These are phyloP conservation scores for Pleurotus tuoliensis DNA, from an alignment of 768 basidiomycete species.

Conservation along the genomic window DNA sequence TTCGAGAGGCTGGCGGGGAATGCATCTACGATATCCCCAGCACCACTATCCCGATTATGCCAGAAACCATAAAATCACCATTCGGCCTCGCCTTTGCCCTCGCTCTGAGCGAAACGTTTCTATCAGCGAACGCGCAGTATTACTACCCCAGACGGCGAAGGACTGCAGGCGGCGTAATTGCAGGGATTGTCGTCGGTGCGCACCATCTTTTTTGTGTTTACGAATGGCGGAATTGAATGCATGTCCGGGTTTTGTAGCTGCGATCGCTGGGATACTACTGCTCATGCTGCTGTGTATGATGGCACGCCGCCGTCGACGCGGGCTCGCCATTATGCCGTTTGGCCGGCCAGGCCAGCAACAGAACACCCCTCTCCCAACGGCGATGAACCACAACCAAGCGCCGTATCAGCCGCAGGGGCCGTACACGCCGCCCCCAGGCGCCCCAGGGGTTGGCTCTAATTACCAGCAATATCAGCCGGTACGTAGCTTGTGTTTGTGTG, in stretches of 20 bases:
- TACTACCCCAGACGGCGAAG: not conserved
- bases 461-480: no score
- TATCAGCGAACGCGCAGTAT: not conserved
- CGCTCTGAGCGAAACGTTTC: not conserved
- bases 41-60: no score
- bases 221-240: no score
- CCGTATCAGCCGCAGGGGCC: no score
- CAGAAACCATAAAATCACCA: not conserved
- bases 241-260: no score
- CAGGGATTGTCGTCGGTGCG: not conserved
- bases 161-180: not conserved
- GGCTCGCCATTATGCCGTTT: not conserved
- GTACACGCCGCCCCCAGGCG: no score
- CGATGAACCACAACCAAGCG: not conserved
- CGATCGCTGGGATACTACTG: not conserved
- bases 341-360: not conserved
- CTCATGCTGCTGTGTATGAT: not conserved
- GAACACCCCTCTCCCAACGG: not conserved
- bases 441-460: no score
- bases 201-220: not conserved
- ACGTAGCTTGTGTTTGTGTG: no score
- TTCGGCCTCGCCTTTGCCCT: not conserved
- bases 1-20: no score
- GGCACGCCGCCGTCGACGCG: not conserved
- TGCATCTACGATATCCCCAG: no score